These are phyloP conservation scores for Melaleuca alternifolia DNA, from an alignment of 345 rosid species.

Conservation along the genomic window DNA sequence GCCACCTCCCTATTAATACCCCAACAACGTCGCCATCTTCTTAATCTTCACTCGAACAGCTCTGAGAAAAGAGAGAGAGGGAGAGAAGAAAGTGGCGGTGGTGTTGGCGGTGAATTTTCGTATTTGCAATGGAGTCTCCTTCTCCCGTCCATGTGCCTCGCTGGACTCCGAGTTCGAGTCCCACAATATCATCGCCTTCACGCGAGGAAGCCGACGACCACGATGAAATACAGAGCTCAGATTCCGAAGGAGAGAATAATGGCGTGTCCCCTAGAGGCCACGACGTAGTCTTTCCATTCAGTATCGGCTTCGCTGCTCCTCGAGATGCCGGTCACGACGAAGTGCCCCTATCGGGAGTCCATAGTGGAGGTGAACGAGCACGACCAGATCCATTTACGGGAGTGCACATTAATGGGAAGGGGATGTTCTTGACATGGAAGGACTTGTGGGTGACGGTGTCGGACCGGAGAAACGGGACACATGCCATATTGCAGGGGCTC, in stretches of 20 bases:
- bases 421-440: constrained; percentile 29
- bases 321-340: neutral
- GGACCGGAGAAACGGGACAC: no score
- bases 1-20: neutral
- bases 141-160: neutral
- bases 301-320: neutral
- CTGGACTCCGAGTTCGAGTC: neutral
- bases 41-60: neutral
- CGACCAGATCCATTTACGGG: neutral
- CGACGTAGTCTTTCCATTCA: neutral
- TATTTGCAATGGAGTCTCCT: neutral
- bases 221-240: no score
- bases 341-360: neutral
- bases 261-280: neutral
- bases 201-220: neutral
- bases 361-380: neutral
- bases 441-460: neutral
- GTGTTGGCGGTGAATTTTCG: neutral
- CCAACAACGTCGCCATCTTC: neutral
- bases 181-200: neutral
- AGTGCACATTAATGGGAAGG: neutral
- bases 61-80: neutral
- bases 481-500: no score
- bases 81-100: neutral
- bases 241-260: neutral